Evolutionary conservation across 768 basidiomycete genomes (phyloP), one percentile per base, ranked within the genome.

Genomic region (Hericium rajendrae): DNA sequence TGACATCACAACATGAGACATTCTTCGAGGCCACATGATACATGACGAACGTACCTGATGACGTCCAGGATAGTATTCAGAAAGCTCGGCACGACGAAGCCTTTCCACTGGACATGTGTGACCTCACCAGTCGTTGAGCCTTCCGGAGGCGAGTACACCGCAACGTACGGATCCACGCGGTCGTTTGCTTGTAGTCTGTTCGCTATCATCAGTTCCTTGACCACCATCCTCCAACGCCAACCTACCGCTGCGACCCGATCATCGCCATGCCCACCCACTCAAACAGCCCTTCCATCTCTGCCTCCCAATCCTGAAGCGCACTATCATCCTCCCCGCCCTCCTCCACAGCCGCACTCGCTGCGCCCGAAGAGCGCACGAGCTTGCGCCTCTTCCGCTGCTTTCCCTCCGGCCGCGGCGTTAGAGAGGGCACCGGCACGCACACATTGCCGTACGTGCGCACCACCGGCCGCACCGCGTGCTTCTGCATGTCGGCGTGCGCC

Each of bases 221-320:
- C 15, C 6, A 46, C 39, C 18, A 48, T 16, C 18, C 26, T 22
- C 28, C 3, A 20, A 20, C 28, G 24, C 49, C 49, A 5, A 58
- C 66, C 6, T 59, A 84, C 88, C 88, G 75, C 65, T 86, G 84
- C 2, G 88, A 74, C 13, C 81, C 85, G 4, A 89, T 64, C 57
- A 74, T 75, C 3, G 81, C 84, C 80, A 89, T 78, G 6, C 86
- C 88, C 8, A 82, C 74, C 88, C 88, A 90, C 66, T 89, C 88
- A 53, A 85, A 84, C 15, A 87, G 68, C 3, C 65, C 69, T 8
- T 69, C 65, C 46, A 79, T 68, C 8, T 73, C 71, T 10, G 72
- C 70, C 6, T 76, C 67, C 76, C 82, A 82, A 56, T 83, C 81
- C 48, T 83, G 81, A 9, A 63, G 32, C n/a, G 59, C 68, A 22